Evolutionary conservation across 2,329 filamentous ascomycete species (phyloP), one percentile per base, ranked within the genome.

Genomic region (Paradendryphiella salina): DNA sequence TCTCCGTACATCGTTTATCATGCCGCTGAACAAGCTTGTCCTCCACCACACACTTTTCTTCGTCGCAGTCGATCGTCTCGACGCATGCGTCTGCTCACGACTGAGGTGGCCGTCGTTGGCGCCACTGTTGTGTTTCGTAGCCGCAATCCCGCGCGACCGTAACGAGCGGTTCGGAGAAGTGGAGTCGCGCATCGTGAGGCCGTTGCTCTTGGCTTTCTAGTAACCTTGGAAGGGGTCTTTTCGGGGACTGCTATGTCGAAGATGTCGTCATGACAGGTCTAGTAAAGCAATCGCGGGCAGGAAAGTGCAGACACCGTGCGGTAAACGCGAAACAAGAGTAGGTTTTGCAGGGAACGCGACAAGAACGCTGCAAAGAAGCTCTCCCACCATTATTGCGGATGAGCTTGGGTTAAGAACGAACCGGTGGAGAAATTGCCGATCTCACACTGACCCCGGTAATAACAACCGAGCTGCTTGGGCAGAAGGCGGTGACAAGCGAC

Each of bases 1-100:
- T 50, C 89, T 84, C 58, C 84, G 84, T 28, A 95, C 66, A 73
- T 96, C 90, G 66, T 89, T 85, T 50, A 85, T 71, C 84, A 96
- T 95, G 64, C 90, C 90, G 31, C 83, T 83, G 72, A 93, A 93
- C 41, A 88, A 77, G 41, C 80, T 80, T 18, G 92, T 82, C 66
- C 82, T 87, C 86, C 88, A 94, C 89, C 89, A 93, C 6, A 56
- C 53, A 36, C 51, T 52, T 31, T 63, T 64, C 49, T 56, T 63
- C 23, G 61, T 50, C 6, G 33, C 31, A 15, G 44, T 34, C 3
- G 57, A 63, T 23, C 49, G 54, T 29, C 37, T 49, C 15, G 64
- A 59, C 6, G 46, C 43, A 6, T 56, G 57, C 3, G 62, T 65
- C 9, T 54, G 36, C 26, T 63, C 46, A 39, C 59, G 63, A 41